Percentiles rank a stretch among this genome's conserved stretches.
Conservation (phyloP, 257 asterid genomes). For the Solanum ossicruentum region DNA sequence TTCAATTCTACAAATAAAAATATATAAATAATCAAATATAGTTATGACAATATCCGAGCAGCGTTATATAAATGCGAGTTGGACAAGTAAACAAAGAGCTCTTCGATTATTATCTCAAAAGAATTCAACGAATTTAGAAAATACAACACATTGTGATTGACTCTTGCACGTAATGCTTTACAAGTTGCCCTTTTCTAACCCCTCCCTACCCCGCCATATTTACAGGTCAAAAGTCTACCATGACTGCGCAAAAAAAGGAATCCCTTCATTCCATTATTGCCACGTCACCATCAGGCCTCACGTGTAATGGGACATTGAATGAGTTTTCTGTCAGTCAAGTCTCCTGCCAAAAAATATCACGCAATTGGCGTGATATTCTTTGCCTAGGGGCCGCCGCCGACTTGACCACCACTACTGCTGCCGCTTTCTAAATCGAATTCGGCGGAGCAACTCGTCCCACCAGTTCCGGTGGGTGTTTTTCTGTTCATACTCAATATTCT, state of each 20-base stretch:
- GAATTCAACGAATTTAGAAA: not conserved
- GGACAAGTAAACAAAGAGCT: no score
- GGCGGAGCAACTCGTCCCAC: conserved; percentile 17
- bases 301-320: not conserved
- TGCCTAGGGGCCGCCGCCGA: not conserved
- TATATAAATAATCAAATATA: no score
- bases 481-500: conserved; percentile 54
- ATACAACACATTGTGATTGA: not conserved
- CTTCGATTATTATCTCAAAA: not conserved
- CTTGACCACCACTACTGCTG: not conserved
- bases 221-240: not conserved
- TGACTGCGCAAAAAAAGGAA: not conserved
- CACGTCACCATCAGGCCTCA: not conserved
- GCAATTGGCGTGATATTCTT: not conserved
- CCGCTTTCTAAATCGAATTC: conserved; percentile 32
- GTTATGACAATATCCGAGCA: no score
- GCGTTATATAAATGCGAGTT: no score
- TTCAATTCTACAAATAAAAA: no score
- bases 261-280: not conserved
- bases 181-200: not conserved
- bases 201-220: not conserved
- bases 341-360: not conserved
- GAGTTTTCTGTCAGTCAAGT: not conserved
- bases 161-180: not conserved
- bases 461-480: conserved; percentile 22